Evolutionary conservation across 257 asterid genomes (phyloP).

Genomic region (Prunella vulgaris): DNA sequence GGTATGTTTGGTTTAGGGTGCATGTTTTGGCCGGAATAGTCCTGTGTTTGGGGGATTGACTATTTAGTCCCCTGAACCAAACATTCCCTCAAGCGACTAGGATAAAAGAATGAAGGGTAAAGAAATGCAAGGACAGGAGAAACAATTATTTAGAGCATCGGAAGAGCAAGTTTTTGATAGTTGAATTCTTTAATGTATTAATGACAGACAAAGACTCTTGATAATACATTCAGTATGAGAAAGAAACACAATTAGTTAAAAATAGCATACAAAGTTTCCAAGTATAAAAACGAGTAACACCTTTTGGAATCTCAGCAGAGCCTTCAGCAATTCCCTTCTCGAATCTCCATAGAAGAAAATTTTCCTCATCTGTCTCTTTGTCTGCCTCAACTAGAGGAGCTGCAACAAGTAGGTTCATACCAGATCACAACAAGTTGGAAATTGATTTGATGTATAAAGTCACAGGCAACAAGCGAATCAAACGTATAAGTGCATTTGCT

Average conservation of each 20-base stretch:
- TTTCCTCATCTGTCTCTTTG: slow-evolving; percentile 68
- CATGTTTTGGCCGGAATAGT: too few relatives aligned
- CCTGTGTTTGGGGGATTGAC: too few relatives aligned
- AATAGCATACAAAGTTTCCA: neutral
- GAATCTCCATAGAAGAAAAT: slow-evolving; percentile 79
- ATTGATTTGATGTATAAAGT: neutral
- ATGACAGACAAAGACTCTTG: neutral
- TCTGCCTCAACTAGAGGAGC: slow-evolving; percentile 88
- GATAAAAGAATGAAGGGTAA: neutral
- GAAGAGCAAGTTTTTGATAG: neutral
- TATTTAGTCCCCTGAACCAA: too few relatives aligned
- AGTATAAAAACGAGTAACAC: slow-evolving; percentile 24
- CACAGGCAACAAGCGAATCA: neutral
- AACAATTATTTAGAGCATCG: neutral
- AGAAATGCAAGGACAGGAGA: neutral
- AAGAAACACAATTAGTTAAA: neutral
- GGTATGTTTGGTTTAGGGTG: too few relatives aligned
- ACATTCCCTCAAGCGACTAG: neutral
- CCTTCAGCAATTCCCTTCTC: slow-evolving; percentile 97
- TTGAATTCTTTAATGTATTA: too few relatives aligned
- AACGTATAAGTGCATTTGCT: neutral
- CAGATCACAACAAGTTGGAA: too few relatives aligned
- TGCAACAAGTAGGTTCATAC: too few relatives aligned
- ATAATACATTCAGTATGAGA: neutral
- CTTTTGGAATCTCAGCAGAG: slow-evolving; percentile 81